A percentile compares a stretch with the other conserved stretches of the same genome.
Conservation (phyloP, 768 basidiomycete genomes). For the Suillus alpinus region DNA sequence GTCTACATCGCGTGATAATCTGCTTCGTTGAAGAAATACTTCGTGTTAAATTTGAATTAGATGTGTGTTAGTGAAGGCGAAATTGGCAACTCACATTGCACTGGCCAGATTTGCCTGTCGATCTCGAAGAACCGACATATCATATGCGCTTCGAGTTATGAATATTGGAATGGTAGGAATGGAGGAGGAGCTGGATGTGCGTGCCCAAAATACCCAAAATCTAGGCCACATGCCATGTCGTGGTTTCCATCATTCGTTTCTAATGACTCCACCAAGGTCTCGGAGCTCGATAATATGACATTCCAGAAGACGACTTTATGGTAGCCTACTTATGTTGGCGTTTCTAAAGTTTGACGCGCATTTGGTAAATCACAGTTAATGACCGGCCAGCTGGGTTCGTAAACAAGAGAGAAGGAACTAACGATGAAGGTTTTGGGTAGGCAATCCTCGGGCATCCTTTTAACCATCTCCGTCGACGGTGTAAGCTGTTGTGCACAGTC, state of each 20-base stretch:
- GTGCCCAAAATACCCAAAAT: constrained; percentile 34
- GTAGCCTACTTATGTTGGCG: constrained; percentile 27
- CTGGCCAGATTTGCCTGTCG: constrained; percentile 27
- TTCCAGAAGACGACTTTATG: constrained; percentile 42
- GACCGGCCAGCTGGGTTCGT: too few species aligned
- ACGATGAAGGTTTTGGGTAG: too few species aligned
- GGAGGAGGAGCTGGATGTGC: background rate
- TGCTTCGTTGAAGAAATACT: constrained; percentile 38
- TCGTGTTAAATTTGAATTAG: background rate
- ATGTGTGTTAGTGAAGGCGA: background rate
- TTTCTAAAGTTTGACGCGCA: too few species aligned
- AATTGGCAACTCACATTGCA: background rate
- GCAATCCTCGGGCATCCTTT: too few species aligned
- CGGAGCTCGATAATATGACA: constrained; percentile 41
- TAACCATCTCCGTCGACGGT: too few species aligned
- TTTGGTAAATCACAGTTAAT: too few species aligned
- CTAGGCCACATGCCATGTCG: constrained; percentile 44
- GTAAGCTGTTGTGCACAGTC: too few species aligned
- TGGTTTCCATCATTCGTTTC: constrained; percentile 36
- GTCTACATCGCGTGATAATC: constrained; percentile 32
- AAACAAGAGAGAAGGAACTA: too few species aligned
- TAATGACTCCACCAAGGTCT: constrained; percentile 38
- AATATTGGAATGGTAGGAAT: too few species aligned
- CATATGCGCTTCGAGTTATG: constrained; percentile 25
- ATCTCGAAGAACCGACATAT: constrained; percentile 38